These are phyloP conservation scores for Trichophaea hybrida DNA, from an alignment of 2,329 filamentous ascomycete species.

Conservation along the genomic window DNA sequence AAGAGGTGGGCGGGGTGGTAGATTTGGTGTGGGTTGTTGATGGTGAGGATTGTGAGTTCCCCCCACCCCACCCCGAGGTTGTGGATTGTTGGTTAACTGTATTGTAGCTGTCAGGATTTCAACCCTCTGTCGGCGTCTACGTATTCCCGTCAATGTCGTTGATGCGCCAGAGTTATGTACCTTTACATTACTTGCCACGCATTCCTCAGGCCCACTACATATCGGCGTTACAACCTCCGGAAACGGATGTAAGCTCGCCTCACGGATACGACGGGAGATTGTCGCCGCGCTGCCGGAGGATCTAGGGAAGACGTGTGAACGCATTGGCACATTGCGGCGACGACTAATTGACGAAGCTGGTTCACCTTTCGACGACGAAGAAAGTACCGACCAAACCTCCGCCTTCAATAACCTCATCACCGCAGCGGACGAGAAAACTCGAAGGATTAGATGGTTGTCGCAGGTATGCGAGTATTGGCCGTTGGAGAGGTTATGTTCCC, in stretches of 20 bases:
- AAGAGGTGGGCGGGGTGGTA: conserved; percentile 61
- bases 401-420: conserved; percentile 72
- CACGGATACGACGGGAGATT: conserved; percentile 76
- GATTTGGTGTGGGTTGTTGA: conserved; percentile 82
- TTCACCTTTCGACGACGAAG: conserved; percentile 32
- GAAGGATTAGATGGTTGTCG: conserved; percentile 80
- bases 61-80: not conserved
- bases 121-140: conserved; percentile 55
- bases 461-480: conserved; percentile 99
- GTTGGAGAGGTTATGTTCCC: conserved; percentile 60
- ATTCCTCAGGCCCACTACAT: conserved; percentile 81
- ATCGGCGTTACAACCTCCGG: conserved; percentile 93
- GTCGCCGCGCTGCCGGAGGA: conserved; percentile 60
- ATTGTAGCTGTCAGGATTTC: conserved; percentile 41
- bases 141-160: conserved; percentile 85
- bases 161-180: conserved; percentile 68
- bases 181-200: conserved; percentile 76
- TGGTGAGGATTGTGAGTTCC: not conserved
- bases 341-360: conserved; percentile 59
- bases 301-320: conserved; percentile 61
- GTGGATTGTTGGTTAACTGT: not conserved
- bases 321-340: conserved; percentile 57
- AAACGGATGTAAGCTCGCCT: conserved; percentile 82
- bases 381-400: conserved; percentile 55
- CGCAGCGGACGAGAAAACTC: conserved; percentile 58